These are phyloP conservation scores for Trichoderma sp. DNA, from an alignment of 2,329 filamentous ascomycete species.

Conservation along the genomic window DNA sequence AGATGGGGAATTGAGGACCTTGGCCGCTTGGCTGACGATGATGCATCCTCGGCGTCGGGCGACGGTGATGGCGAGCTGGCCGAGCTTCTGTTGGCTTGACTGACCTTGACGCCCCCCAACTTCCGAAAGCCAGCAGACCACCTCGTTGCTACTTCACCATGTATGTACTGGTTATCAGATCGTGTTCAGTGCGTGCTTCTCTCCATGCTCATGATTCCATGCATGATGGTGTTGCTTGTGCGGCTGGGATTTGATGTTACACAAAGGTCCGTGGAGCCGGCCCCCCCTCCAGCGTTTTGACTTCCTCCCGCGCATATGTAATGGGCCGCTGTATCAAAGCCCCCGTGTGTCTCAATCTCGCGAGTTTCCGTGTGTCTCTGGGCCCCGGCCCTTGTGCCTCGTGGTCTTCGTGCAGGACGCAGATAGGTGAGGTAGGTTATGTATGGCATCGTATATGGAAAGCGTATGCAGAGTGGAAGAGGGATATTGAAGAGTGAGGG, in stretches of 20 bases:
- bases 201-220: slow-evolving; percentile 12
- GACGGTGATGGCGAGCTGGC: slow-evolving; percentile 12
- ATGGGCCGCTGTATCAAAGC: slow-evolving; percentile 15
- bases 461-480: background rate
- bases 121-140: slow-evolving; percentile 17
- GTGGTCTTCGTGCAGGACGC: slow-evolving; percentile 5
- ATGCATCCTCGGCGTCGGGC: slow-evolving; percentile 17
- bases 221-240: slow-evolving; percentile 19
- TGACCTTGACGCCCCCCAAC: slow-evolving; percentile 1
- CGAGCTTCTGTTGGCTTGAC: background rate
- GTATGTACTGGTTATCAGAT: slow-evolving; percentile 8
- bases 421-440: background rate
- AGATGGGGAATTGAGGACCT: background rate
- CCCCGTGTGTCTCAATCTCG: slow-evolving; percentile 1
- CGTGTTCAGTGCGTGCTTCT: slow-evolving; percentile 7
- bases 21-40: slow-evolving; percentile 4
- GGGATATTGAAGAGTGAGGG: background rate
- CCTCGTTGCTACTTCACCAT: background rate
- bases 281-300: background rate
- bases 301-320: background rate
- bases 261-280: slow-evolving; percentile 2
- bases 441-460: background rate
- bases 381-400: slow-evolving; percentile 6
- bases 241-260: slow-evolving; percentile 21
- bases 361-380: background rate